Evolutionary conservation across 2,329 filamentous ascomycete species (phyloP).

Genomic region (Epichloe gansuensis): DNA sequence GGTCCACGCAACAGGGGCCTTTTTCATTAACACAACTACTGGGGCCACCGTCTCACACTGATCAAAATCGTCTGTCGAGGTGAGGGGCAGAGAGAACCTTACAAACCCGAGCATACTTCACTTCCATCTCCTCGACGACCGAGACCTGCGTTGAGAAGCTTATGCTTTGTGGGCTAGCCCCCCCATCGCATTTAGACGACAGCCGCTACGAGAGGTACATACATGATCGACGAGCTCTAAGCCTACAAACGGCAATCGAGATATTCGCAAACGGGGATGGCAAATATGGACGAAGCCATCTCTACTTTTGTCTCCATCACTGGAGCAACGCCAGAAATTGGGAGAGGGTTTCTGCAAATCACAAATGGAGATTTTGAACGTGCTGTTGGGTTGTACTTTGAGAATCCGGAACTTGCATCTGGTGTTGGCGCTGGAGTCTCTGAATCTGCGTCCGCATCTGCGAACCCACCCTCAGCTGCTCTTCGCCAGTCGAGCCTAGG

Average conservation of each 20-base stretch:
- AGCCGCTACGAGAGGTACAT: not conserved
- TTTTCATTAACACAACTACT: not conserved
- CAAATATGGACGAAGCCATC: conserved; percentile 58
- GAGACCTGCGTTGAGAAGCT: not conserved
- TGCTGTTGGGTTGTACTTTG: conserved; percentile 82
- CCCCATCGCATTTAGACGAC: not conserved
- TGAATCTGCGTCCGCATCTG: conserved; percentile 7
- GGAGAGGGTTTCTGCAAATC: conserved; percentile 71
- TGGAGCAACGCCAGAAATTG: conserved; percentile 58
- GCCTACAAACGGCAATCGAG: not conserved
- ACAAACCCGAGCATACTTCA: not conserved
- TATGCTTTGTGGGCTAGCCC: no score
- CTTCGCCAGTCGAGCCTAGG: conserved; percentile 16
- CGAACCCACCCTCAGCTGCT: conserved; percentile 18
- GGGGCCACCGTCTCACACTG: not conserved
- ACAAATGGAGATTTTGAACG: conserved; percentile 75
- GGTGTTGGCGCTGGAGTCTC: conserved; percentile 22
- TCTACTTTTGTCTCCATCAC: conserved; percentile 75
- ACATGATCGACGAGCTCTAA: not conserved
- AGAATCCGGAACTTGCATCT: conserved; percentile 61
- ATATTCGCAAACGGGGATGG: not conserved
- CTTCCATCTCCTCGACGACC: not conserved
- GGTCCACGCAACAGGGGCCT: not conserved
- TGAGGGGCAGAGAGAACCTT: not conserved
- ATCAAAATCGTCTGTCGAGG: not conserved